Evolutionary conservation across 73 alveolate species (phyloP).

Genomic region (Paramecium sexaurelia): DNA sequence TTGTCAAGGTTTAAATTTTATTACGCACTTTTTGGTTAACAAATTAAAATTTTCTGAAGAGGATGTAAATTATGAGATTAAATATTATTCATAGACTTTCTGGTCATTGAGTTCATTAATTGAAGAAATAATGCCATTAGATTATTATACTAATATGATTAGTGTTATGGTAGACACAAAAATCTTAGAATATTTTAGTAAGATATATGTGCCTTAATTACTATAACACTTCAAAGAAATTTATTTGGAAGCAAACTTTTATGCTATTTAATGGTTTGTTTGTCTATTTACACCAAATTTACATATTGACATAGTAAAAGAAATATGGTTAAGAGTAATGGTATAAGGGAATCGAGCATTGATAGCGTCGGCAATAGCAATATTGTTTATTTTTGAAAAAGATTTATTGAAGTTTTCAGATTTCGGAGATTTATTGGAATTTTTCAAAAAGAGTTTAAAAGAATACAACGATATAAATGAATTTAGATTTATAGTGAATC

Average conservation of each 20-base stretch:
- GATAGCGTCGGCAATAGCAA: background rate
- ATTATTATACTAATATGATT: conserved; percentile 80
- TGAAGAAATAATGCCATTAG: conserved; percentile 78
- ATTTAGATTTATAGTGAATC: background rate
- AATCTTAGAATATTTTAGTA: conserved; percentile 61
- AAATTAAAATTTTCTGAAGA: conserved; percentile 51
- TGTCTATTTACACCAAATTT: conserved; percentile 75
- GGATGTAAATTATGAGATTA: conserved; percentile 63
- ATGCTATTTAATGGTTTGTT: conserved; percentile 80
- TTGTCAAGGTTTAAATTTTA: conserved; percentile 83
- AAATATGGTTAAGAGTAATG: conserved; percentile 34
- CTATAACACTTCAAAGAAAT: conserved; percentile 63
- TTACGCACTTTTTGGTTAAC: conserved; percentile 70
- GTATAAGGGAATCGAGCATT: conserved; percentile 14
- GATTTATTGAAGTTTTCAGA: conserved; percentile 44
- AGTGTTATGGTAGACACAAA: conserved; percentile 78
- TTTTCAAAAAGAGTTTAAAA: background rate
- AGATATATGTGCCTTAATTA: conserved; percentile 60
- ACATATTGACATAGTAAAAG: conserved; percentile 44
- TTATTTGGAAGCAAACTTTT: conserved; percentile 71
- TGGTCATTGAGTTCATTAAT: conserved; percentile 77
- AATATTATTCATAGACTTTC: conserved; percentile 76
- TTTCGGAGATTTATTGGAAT: conserved; percentile 42
- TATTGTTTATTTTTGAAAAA: background rate
- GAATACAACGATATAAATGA: background rate